Percentiles rank a stretch among this genome's conserved stretches.
Evolutionary conservation across 495 filamentous ascomycete species (phyloP).

Genomic region (Podospora anserina): DNA sequence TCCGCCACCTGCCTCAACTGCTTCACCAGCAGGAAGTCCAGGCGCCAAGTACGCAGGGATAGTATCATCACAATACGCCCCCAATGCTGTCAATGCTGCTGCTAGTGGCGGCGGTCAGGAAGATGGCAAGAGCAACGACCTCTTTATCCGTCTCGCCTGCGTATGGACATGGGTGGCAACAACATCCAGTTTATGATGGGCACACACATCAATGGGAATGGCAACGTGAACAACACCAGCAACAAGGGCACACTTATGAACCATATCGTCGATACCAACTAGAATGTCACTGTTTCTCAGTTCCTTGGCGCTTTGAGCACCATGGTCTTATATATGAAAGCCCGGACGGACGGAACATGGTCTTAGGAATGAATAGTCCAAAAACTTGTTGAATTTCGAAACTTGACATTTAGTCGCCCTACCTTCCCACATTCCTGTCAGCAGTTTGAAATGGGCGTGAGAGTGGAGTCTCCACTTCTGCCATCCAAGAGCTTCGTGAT

Average conservation of each 20-base stretch:
- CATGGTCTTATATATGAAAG: too few relatives aligned
- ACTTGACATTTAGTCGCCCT: too few relatives aligned
- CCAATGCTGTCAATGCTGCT: background rate
- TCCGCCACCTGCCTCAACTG: conserved; percentile 3
- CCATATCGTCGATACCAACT: background rate
- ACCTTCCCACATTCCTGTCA: too few relatives aligned
- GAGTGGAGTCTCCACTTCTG: too few relatives aligned
- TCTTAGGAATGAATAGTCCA: too few relatives aligned
- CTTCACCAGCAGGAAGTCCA: background rate
- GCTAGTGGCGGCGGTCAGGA: background rate
- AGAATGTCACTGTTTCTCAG: background rate
- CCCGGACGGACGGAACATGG: too few relatives aligned
- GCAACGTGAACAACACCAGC: background rate
- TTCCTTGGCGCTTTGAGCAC: too few relatives aligned
- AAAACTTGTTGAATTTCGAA: too few relatives aligned
- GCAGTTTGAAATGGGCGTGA: too few relatives aligned
- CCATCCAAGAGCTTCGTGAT: too few relatives aligned
- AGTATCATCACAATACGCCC: conserved; percentile 11
- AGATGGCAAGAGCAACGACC: background rate
- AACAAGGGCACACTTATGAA: background rate
- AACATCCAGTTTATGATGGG: background rate
- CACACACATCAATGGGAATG: background rate
- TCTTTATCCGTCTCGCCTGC: background rate
- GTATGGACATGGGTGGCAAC: background rate
- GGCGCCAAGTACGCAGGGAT: background rate